phyloP scores from a whole-genome alignment of 2,329 filamentous ascomycete species.

The Aspergillus terreus region DNA sequence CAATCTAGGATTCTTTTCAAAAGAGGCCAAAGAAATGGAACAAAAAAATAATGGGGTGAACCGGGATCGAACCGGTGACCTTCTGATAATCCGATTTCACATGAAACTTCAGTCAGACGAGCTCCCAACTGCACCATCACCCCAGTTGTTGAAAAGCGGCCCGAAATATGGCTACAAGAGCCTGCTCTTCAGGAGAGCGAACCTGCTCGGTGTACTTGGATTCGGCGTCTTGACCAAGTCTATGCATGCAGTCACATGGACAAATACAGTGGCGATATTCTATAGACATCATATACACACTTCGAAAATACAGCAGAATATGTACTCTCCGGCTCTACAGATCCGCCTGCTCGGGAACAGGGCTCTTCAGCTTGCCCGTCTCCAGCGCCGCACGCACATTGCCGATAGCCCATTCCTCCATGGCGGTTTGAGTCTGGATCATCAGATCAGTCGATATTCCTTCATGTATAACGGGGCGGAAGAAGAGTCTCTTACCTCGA shows the following conservation, averaged over 20 bases:
- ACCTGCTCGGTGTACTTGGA: no score
- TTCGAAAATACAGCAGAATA: not conserved
- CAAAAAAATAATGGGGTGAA: no score
- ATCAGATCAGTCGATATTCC: not conserved
- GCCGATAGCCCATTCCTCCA: conserved; percentile 73
- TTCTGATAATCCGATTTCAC: no score
- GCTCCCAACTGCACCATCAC: no score
- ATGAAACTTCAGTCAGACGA: no score
- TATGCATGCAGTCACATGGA: not conserved
- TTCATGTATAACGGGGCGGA: not conserved
- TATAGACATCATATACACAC: conserved; percentile 8
- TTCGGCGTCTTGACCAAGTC: not conserved
- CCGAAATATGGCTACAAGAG: no score
- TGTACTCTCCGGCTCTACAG: conserved; percentile 23
- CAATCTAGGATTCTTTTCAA: no score
- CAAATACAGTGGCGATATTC: not conserved
- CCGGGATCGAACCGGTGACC: no score
- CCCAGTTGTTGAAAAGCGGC: no score
- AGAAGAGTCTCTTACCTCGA: conserved; percentile 46
- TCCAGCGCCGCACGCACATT: conserved; percentile 65
- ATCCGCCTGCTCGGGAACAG: conserved; percentile 68
- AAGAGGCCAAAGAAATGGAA: no score
- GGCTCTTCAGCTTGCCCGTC: conserved; percentile 60
- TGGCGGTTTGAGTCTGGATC: conserved; percentile 48
- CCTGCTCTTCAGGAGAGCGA: no score